Base-by-base conservation (phyloP, 140 eudicot genomes). In the Cichorium intybus region DNA sequence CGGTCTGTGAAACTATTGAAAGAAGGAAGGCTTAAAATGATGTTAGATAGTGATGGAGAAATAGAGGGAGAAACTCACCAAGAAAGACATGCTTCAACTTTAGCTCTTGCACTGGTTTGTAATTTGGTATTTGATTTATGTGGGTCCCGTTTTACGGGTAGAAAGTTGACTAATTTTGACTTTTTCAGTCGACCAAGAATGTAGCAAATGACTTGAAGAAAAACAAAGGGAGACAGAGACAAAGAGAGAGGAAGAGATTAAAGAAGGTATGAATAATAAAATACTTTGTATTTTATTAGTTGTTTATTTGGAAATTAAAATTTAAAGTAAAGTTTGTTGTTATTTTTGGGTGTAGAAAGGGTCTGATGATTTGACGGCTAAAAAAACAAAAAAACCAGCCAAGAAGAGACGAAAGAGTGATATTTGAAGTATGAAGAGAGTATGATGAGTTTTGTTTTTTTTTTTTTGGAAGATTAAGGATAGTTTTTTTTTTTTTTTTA, bases 21-120 rank as follows among this genome's bases (percentile, higher is more conserved):
- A 29, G 94, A 88, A 70, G 99, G 99, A 50, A 85, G 95, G 72
- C 87, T 88, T 26, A 88, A 86, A 73, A 82, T 80, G 71, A 81
- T 88, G 82, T 86, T 93, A 18, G 84, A 93, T 64, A 79, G 85
- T 39, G 87, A 85, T 43, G 99, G 95, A 31, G 83, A 88, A 69
- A 49, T 83, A 28, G 93, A 81, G 54, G 95, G 89, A 16, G 94
- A 83, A 81, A 79, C 83, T 64, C 75, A 73, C 63, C 79, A 82
- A 51, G 97, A 91, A 65, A 73, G 85, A 61, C 78, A 83, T 70
- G 95, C 84, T 21, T 14, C 79, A 52, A 78, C 78, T 56, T 31
- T 82, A 47, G 87, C 81, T 56, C 66, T 79, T 59, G 80, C 74
- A 27, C 74, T 79, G 96, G 98, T 85, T 23, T 39, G 56, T 64